These are phyloP conservation scores for Aspergillus carlsbadensis DNA, from an alignment of 495 filamentous ascomycete genomes.

Conservation along the genomic window DNA sequence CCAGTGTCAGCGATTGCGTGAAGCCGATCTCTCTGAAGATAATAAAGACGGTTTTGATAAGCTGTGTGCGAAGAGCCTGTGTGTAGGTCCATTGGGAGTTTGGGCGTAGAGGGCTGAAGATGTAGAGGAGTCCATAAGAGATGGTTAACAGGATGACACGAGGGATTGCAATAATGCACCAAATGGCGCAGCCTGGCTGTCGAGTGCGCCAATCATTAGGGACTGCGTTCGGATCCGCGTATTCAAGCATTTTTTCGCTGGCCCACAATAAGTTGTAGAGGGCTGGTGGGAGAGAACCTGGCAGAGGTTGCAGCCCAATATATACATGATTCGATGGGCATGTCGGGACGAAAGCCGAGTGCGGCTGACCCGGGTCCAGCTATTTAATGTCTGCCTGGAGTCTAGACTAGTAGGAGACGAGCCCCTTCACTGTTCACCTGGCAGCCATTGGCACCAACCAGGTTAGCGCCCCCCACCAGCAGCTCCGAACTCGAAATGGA, in stretches of 20 bases:
- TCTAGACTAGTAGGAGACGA: too few relatives aligned
- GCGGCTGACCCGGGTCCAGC: too few relatives aligned
- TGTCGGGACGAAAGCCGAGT: too few relatives aligned
- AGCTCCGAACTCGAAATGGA: too few relatives aligned
- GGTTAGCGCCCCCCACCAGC: too few relatives aligned
- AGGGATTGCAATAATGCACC: conserved; percentile 39
- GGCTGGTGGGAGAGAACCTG: too few relatives aligned
- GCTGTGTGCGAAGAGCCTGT: conserved; percentile 9
- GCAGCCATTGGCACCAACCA: too few relatives aligned
- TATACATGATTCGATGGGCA: too few relatives aligned
- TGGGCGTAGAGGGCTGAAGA: conserved; percentile 5
- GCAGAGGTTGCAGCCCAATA: too few relatives aligned
- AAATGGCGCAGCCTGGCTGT: conserved; percentile 62
- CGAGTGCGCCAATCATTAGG: conserved; percentile 46
- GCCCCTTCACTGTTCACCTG: too few relatives aligned
- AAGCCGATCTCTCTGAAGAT: conserved; percentile 13
- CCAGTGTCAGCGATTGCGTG: conserved; percentile 16
- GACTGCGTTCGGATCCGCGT: conserved; percentile 58
- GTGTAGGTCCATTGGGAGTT: conserved; percentile 14
- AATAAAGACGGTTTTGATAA: conserved; percentile 2
- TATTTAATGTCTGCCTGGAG: too few relatives aligned
- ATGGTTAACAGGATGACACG: conserved; percentile 3
- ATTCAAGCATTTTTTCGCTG: conserved; percentile 13
- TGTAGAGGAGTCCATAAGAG: conserved; percentile 17
- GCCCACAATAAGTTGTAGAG: too few relatives aligned